Evolutionary conservation across 169 alveolate genomes (phyloP).

Genomic region (Plasmodium fragile): DNA sequence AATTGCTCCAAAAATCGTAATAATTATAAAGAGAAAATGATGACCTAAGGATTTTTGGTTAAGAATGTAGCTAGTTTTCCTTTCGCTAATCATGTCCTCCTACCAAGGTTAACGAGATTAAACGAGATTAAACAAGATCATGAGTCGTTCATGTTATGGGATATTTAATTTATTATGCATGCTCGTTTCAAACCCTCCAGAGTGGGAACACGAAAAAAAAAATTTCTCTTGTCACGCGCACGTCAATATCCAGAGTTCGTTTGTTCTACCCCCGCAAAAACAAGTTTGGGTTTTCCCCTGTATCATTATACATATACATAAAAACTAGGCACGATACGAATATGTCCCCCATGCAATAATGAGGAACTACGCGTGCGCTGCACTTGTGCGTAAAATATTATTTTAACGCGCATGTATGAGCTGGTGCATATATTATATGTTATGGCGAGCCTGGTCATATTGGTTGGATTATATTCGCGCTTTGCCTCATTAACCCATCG

Average conservation of each 20-base stretch:
- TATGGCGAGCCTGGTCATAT: not conserved
- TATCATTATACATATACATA: not conserved
- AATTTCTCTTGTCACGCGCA: not conserved
- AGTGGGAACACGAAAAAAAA: not conserved
- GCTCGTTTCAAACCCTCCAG: not conserved
- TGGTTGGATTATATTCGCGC: not conserved
- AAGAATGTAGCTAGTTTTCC: not conserved
- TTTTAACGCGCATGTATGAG: not conserved
- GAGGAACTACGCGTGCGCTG: not conserved
- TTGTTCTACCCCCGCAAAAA: not conserved
- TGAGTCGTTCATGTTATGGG: not conserved
- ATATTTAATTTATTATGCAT: no score
- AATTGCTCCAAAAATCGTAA: not conserved
- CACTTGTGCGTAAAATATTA: not conserved
- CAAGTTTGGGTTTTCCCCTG: not conserved
- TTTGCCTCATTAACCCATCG: not conserved
- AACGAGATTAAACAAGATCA: not conserved
- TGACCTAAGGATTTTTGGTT: not conserved
- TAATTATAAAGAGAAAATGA: not conserved
- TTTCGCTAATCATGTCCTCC: not conserved
- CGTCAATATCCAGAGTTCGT: not conserved
- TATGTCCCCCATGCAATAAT: not conserved
- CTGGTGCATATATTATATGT: not conserved
- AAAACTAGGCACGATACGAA: not conserved
- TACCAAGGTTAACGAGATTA: not conserved